A percentile compares a stretch with the other conserved stretches of the same genome.
Conservation (phyloP, 495 filamentous ascomycete genomes). For the Aspergillus leporis region DNA sequence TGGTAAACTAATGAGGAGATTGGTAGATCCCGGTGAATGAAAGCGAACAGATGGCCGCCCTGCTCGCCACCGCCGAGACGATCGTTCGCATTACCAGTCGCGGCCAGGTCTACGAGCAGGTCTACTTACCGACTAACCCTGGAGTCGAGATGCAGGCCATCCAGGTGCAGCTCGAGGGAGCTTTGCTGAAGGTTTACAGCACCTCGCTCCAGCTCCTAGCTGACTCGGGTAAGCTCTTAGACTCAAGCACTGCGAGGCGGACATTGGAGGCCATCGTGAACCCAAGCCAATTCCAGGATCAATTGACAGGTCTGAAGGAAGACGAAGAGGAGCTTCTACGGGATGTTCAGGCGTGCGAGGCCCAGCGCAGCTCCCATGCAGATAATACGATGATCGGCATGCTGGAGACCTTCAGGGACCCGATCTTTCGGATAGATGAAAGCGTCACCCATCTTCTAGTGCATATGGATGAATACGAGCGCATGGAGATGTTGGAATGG, state of each 20-base stretch:
- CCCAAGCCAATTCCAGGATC: conserved; percentile 7
- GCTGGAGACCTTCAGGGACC: conserved; percentile 5
- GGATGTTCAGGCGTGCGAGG: conserved; percentile 12
- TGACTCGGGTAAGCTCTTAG: conserved; percentile 10
- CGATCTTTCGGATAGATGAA: conserved; percentile 7
- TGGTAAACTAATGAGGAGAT: too few relatives aligned
- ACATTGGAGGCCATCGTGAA: conserved; percentile 19
- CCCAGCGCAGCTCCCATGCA: conserved; percentile 4
- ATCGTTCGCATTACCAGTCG: conserved; percentile 21
- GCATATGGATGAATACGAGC: conserved; percentile 10
- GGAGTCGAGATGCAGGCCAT: not conserved
- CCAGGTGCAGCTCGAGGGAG: conserved; percentile 8
- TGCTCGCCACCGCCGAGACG: conserved; percentile 20
- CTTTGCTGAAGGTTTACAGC: conserved; percentile 9
- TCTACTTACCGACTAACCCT: conserved; percentile 14
- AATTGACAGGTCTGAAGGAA: conserved; percentile 2
- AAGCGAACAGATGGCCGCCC: conserved; percentile 21
- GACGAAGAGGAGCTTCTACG: conserved; percentile 14
- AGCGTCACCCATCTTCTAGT: conserved; percentile 9
- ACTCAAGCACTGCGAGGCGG: conserved; percentile 8
- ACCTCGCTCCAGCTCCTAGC: conserved; percentile 18
- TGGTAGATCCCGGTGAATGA: conserved; percentile 22
- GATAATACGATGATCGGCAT: conserved; percentile 11
- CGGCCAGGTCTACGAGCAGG: conserved; percentile 19
- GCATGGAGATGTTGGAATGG: conserved; percentile 23